Conservation (phyloP, 164 flowering plant genomes). For the Vitis cinerea region DNA sequence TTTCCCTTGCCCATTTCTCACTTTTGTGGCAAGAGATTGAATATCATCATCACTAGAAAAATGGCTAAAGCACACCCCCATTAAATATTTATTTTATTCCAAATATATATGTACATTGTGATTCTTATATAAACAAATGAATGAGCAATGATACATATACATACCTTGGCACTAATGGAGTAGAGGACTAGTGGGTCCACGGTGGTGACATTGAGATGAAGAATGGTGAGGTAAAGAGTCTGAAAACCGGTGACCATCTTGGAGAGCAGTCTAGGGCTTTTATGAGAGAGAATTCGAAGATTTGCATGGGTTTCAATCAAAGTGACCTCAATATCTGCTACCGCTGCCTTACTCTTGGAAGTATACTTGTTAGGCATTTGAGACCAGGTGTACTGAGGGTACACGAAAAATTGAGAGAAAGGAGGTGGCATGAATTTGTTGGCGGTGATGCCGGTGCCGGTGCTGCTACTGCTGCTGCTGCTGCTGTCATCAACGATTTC, state of each 20-base stretch:
- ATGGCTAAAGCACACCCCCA: too few species aligned
- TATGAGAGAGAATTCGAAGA: conserved; percentile 51
- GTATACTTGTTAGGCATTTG: conserved; percentile 35
- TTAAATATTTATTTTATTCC: too few species aligned
- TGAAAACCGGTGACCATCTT: conserved; percentile 66
- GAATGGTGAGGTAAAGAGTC: conserved; percentile 54
- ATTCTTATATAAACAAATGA: not conserved
- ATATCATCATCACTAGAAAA: too few species aligned
- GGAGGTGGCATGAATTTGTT: conserved; percentile 24
- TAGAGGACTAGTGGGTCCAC: conserved; percentile 66
- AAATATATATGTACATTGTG: too few species aligned
- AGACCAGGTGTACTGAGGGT: conserved; percentile 63
- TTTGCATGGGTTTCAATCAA: conserved; percentile 85
- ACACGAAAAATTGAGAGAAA: conserved; percentile 61
- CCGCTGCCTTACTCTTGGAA: conserved; percentile 33
- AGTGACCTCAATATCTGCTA: conserved; percentile 83
- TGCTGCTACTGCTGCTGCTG: conserved; percentile 4
- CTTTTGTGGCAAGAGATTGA: too few species aligned
- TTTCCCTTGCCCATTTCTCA: too few species aligned
- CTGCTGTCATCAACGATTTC: not conserved
- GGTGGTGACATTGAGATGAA: conserved; percentile 84
- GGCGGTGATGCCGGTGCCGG: not conserved
- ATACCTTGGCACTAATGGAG: conserved; percentile 88
- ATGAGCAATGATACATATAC: not conserved
- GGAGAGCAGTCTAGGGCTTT: conserved; percentile 51